Evolutionary conservation across 2,329 filamentous ascomycete species (phyloP), one percentile per base, ranked within the genome.

Genomic region (Colletotrichum cordylinicola): DNA sequence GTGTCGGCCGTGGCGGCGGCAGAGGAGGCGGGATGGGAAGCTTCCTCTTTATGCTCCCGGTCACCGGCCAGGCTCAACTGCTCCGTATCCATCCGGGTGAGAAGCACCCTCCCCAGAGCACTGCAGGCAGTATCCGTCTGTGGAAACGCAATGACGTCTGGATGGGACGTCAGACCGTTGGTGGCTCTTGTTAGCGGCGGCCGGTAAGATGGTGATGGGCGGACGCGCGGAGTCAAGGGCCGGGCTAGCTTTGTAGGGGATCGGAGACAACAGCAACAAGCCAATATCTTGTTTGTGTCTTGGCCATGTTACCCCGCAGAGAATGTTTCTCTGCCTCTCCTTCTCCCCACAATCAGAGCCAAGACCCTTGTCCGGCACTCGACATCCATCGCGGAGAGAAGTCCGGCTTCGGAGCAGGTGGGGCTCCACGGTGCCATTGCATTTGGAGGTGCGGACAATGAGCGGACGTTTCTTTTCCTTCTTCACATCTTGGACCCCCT

Each of bases 1-100:
- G n/a, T 24, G 43, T 68, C 78, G 29, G 80, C 67, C 29, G 15
- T 33, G 58, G 58, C 18, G 15, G 86, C 86, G 8, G 86, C 81
- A 37, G 85, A 76, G 65, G 84, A 81, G 16, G 58, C 60, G 39
- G 62, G 62, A 48, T 31, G 27, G 62, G 55, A 16, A n/a, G 69
- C 35, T n/a, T 58, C 64, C 39, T 73, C 56, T 75, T 73, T 73
- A 75, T 67, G 62, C 33, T 48, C 67, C 62, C 69, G 29, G 48
- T 61, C 48, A 33, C 68, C 68, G 68, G 62, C 62, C 56, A 58
- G 43, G 10, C 56, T 67, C 73, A 62, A 64, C 18, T 24, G 39
- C 29, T 64, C 55, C 21, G n/a, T 64, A n/a, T 64, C 69, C 73
- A 75, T 75, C 21, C 43, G 8, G 52, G 66, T 35, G 18, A 24